These are phyloP conservation scores for Somion occarium DNA, from an alignment of 1,284 basidiomycete species.

Conservation along the genomic window DNA sequence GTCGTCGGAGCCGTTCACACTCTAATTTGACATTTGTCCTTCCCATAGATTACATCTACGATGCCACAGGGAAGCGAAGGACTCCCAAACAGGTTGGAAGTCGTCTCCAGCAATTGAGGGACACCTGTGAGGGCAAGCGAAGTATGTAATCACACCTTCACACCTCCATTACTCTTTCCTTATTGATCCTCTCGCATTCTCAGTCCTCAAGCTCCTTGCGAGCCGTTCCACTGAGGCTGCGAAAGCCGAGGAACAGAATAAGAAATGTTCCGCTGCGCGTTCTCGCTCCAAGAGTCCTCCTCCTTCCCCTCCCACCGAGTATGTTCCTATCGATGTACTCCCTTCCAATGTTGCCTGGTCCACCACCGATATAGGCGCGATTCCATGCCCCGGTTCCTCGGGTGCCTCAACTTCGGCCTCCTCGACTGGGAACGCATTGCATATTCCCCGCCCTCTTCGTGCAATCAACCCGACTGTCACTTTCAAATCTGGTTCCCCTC, in stretches of 20 bases:
- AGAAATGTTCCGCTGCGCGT: slow-evolving; percentile 13
- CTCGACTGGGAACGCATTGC: slow-evolving; percentile 10
- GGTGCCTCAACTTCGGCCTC: slow-evolving; percentile 12
- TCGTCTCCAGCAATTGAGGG: slow-evolving; percentile 67
- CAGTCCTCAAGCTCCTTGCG: slow-evolving; percentile 30
- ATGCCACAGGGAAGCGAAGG: slow-evolving; percentile 57
- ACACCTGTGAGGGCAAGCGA: slow-evolving; percentile 62
- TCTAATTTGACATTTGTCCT: background rate
- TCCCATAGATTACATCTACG: slow-evolving; percentile 53
- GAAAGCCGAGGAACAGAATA: slow-evolving; percentile 13
- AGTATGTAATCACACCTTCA: slow-evolving; percentile 36
- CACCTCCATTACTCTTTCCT: slow-evolving; percentile 1
- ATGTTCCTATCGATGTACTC: slow-evolving; percentile 23
- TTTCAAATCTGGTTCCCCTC: slow-evolving; percentile 44
- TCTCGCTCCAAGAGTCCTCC: slow-evolving; percentile 13
- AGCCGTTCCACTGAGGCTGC: slow-evolving; percentile 23
- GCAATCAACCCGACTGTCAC: slow-evolving; percentile 64
- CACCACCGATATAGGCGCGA: slow-evolving; percentile 15
- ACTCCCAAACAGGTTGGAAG: slow-evolving; percentile 74
- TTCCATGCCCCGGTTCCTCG: slow-evolving; percentile 14
- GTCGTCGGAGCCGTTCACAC: background rate
- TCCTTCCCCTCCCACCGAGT: slow-evolving; percentile 18
- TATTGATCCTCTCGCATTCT: background rate
- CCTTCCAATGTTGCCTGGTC: slow-evolving; percentile 12
- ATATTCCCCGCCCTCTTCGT: slow-evolving; percentile 45